phyloP scores from a whole-genome alignment of 1,284 basidiomycete genomes.

The Tilletia walkeri region DNA sequence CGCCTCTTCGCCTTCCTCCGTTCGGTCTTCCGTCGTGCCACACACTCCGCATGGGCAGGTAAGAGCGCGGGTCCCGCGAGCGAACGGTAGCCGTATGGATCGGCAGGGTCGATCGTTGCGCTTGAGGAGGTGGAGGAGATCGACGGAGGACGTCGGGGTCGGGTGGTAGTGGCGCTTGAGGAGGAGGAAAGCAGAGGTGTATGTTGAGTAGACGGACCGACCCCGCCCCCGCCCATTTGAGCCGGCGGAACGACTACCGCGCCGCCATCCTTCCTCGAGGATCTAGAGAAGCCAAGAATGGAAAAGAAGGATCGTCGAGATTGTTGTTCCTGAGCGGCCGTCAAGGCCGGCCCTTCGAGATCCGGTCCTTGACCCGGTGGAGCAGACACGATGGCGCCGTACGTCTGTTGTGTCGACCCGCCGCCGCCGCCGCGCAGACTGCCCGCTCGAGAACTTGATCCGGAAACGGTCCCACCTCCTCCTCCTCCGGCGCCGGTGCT shows the following conservation, averaged over 20 bases:
- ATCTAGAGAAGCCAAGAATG: neutral
- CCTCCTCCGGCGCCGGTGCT: neutral
- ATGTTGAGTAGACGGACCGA: neutral
- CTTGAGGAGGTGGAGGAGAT: neutral
- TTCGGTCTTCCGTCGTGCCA: neutral
- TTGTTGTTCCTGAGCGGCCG: constrained; percentile 11
- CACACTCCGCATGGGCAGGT: constrained; percentile 19
- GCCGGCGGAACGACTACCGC: constrained; percentile 7
- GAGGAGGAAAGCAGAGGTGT: neutral
- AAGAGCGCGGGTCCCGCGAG: constrained; percentile 34
- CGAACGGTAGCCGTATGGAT: constrained; percentile 37
- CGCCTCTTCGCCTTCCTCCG: neutral
- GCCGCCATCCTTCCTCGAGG: neutral
- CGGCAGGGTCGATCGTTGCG: constrained; percentile 14
- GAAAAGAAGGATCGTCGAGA: constrained; percentile 22
- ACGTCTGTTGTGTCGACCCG: neutral
- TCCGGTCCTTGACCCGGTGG: neutral
- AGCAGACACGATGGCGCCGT: constrained; percentile 1
- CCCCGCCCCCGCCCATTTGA: neutral
- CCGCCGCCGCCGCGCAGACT: neutral
- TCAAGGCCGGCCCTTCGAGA: neutral
- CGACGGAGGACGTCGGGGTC: neutral
- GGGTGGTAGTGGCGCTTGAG: neutral
- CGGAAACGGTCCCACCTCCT: too few relatives aligned
- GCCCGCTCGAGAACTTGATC: neutral